Evolutionary conservation across 78 protist genomes (phyloP).

Genomic region (Dictyostelium intermedium): DNA sequence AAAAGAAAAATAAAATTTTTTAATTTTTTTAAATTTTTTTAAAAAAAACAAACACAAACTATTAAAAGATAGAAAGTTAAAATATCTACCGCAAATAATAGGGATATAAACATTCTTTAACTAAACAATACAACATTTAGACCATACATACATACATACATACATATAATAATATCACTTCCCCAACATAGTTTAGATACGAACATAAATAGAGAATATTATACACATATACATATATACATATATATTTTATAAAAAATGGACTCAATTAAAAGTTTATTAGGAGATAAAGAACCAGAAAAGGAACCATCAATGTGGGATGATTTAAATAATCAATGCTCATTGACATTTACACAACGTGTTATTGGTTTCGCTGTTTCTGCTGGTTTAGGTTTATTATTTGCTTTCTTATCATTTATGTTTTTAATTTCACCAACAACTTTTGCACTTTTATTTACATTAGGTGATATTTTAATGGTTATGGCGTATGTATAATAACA

Average conservation of each 20-base stretch:
- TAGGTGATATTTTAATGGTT: constrained; percentile 57
- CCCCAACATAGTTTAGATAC: too few species aligned
- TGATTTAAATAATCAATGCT: constrained; percentile 70
- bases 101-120: too few species aligned
- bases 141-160: too few species aligned
- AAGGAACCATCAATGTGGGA: constrained; percentile 58
- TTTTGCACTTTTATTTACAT: constrained; percentile 67
- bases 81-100: too few species aligned
- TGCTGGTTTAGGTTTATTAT: constrained; percentile 69
- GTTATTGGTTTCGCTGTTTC: constrained; percentile 55
- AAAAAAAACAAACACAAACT: too few species aligned
- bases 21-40: too few species aligned
- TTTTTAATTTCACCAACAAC: constrained; percentile 40
- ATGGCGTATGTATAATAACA: not conserved
- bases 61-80: not conserved
- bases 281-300: constrained; percentile 39
- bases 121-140: too few species aligned
- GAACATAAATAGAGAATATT: too few species aligned
- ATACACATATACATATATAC: not conserved
- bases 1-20: too few species aligned
- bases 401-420: constrained; percentile 60
- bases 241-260: not conserved
- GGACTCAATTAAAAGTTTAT: constrained; percentile 77
- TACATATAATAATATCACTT: too few species aligned
- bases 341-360: constrained; percentile 52